Percentiles rank a stretch among this genome's conserved stretches.
Conservation (phyloP, 1,284 basidiomycete genomes). For the Exobasidium cylindrosporum region DNA sequence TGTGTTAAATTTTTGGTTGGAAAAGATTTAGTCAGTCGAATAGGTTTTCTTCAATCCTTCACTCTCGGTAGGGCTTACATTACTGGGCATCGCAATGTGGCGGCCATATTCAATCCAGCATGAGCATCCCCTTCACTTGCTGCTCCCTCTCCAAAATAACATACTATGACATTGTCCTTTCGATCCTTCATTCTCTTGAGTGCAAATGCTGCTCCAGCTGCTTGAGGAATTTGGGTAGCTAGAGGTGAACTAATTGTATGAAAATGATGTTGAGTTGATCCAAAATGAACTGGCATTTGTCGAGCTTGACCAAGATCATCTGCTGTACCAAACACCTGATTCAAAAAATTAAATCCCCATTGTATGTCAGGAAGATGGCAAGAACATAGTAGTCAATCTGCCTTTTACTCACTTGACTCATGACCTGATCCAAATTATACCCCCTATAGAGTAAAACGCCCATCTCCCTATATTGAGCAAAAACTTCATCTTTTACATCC, state of each 20-base stretch:
- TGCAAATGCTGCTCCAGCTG: constrained; percentile 86
- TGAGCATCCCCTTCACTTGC: constrained; percentile 63
- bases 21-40: neutral
- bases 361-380: no score
- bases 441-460: constrained; percentile 86
- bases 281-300: constrained; percentile 67
- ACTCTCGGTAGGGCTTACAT: constrained; percentile 29
- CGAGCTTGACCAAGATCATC: constrained; percentile 38
- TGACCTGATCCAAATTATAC: constrained; percentile 59
- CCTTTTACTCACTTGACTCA: constrained; percentile 33
- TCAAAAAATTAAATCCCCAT: no score
- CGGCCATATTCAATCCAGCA: constrained; percentile 59
- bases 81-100: constrained; percentile 39
- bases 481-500: constrained; percentile 71
- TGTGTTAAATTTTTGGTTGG: constrained; percentile 53
- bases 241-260: constrained; percentile 90
- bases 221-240: constrained; percentile 94
- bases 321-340: constrained; percentile 37
- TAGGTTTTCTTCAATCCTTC: constrained; percentile 9
- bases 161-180: constrained; percentile 67
- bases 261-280: constrained; percentile 77
- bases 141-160: constrained; percentile 78
- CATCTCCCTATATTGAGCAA: constrained; percentile 64
- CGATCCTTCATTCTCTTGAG: constrained; percentile 74
- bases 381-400: neutral